Base-by-base conservation (phyloP, 768 basidiomycete genomes). In the Podaxis carcinomalis region DNA sequence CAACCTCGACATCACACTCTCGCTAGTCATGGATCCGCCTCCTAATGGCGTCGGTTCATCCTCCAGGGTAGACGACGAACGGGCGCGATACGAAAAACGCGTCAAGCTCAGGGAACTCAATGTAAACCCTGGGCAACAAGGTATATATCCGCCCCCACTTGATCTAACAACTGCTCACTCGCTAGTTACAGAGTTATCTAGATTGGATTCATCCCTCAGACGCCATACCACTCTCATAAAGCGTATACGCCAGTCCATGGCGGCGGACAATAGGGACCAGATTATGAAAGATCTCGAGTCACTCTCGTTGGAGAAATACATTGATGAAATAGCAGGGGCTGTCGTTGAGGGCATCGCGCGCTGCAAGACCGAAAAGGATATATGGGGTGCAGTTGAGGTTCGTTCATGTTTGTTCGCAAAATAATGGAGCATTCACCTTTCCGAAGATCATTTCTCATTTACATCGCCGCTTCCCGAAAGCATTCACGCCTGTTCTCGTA, bases 171-270 rank as follows among this genome's bases (percentile, higher is more conserved):
- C 27, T 28, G 37, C 36, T 59, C 3, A 59, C 27, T 10, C 27
- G 21, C 32, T 11, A 10, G 19, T 5, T 51, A 21, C 35, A 93
- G 93, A 89, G 70, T 77, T 84, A 9, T 78, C 83, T 21, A 94
- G 87, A 70, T 80, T 95, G 23, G 97, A 98, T 73, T 94, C 97
- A 2, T 98, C 97, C 47, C 75, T 99, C 61, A 98, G 93, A 76
- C 88, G 94, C 5, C 95, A 99, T 74, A 98, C 95, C 1, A 92
- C 94, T 5, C 83, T 98, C 64, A 95, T 97, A 65, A 98, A 96
- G 74, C 89, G 92, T 49, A 89, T 98, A 67, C 86, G 90, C 50
- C 92, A 90, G 69, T 92, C 93, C 16, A 80, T 98, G 68, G 90
- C 89, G 14, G 70, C 80, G 40, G 92, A 94, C 67, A 89, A 93